These are phyloP conservation scores for Luffa aegyptiaca DNA, from an alignment of 306 rosid genomes.

Conservation along the genomic window DNA sequence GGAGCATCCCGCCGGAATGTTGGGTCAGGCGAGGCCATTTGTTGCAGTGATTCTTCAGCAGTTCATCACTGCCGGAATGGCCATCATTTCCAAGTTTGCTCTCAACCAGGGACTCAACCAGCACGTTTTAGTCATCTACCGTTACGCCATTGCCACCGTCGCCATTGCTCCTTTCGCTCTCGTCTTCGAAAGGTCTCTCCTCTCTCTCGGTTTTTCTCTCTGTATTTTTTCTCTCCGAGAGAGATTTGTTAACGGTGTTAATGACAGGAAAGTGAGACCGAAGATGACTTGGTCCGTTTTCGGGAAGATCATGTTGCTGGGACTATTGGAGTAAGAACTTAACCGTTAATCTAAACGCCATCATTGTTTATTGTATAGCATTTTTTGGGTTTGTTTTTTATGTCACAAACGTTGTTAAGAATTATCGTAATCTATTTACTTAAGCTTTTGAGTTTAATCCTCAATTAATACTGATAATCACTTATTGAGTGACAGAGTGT, in stretches of 20 bases:
- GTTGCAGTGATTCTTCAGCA: slow-evolving; percentile 20
- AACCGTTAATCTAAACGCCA: not conserved
- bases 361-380: not conserved
- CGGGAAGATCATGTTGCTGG: slow-evolving; percentile 27
- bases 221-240: not conserved
- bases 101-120: slow-evolving; percentile 28
- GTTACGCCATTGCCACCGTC: slow-evolving; percentile 20
- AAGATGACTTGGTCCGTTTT: slow-evolving; percentile 31
- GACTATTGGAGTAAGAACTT: slow-evolving; percentile 17
- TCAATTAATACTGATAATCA: too few species aligned
- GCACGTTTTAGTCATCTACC: slow-evolving; percentile 19
- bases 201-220: not conserved
- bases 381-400: not conserved
- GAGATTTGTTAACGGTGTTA: not conserved
- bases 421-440: too few species aligned
- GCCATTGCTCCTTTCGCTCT: slow-evolving; percentile 22
- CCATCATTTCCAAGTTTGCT: slow-evolving; percentile 18
- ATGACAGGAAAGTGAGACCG: slow-evolving; percentile 39
- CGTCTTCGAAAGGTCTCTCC: slow-evolving; percentile 18
- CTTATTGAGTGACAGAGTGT: too few species aligned
- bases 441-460: not conserved
- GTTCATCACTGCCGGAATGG: slow-evolving; percentile 19
- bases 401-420: not conserved
- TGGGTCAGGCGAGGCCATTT: slow-evolving; percentile 9
- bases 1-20: not conserved